Base-by-base conservation (phyloP, 2,329 filamentous ascomycete species). In the Exophiala dermatitidis region DNA sequence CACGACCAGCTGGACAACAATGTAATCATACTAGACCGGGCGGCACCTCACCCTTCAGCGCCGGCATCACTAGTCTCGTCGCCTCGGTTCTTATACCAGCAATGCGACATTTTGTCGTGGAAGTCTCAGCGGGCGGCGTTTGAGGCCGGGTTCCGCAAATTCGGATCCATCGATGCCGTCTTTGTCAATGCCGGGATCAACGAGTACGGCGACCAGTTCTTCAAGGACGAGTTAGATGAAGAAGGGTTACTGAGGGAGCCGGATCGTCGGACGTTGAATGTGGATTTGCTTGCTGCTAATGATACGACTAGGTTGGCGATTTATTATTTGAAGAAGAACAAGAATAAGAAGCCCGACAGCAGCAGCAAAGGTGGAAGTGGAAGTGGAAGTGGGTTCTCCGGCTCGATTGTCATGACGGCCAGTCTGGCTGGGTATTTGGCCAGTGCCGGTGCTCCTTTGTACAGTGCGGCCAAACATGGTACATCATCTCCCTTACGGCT, bases 171-270 rank as follows among this genome's bases (percentile, higher is more conserved):
- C 40, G 72, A 74, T 49, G 66, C 65, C 37, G 73, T 77, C 9
- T 77, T 75, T 57, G 71, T 76, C 44, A 77, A 77, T 48, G 74
- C 75, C 3, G 75, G 75, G 0, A 72, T 77, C 28, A 68, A 71
- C 30, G 75, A 77, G 57, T 68, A 73, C 46, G 67, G 67, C 38
- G 74, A 77, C 44, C 74, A 77, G 56, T 75, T 77, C 63, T 77
- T 76, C 66, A 71, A 67, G 3, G 73, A 76, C 47, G 66, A 70
- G 5, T 46, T 72, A 3, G 73, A 76, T 47, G 53, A 40, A 0
- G 50, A 67, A 3, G 74, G 74, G 0, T 61, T 72, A 53, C 62
- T 77, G n/a, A 66, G 66, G 43, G 73, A 74, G 62, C 74, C 74
- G 6, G 72, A 76, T 56, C 66, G 71, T 19, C 63, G 70, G n/a